These are phyloP conservation scores for Pseudevernia furfuracea DNA, from an alignment of 495 filamentous ascomycete species.

Conservation along the genomic window DNA sequence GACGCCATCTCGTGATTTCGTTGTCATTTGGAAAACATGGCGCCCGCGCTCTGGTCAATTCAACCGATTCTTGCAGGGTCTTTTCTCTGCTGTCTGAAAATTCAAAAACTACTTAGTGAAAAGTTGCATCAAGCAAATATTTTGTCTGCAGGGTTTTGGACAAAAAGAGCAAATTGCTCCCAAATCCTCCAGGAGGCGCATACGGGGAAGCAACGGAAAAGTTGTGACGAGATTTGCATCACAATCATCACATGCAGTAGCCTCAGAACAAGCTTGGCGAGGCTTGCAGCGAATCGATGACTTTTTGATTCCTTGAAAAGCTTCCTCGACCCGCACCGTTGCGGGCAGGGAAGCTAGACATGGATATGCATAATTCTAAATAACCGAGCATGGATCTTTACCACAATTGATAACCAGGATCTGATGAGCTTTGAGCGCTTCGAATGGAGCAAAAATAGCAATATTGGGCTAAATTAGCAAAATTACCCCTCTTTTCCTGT, in stretches of 20 bases:
- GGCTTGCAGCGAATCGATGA: slow-evolving; percentile 8
- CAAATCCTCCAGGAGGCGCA: neutral
- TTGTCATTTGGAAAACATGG: neutral
- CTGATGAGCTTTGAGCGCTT: slow-evolving; percentile 8
- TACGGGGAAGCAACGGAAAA: slow-evolving; percentile 12
- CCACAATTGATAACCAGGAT: neutral
- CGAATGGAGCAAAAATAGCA: slow-evolving; percentile 6
- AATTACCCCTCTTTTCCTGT: slow-evolving; percentile 17
- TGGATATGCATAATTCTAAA: neutral
- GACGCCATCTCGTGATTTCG: slow-evolving; percentile 9
- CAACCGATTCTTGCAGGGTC: neutral
- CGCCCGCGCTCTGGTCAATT: neutral
- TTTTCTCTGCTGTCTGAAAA: neutral
- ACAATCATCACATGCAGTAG: slow-evolving; percentile 17
- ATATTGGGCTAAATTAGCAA: no score
- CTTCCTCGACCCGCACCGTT: slow-evolving; percentile 5
- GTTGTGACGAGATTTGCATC: slow-evolving; percentile 11
- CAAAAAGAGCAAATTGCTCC: neutral
- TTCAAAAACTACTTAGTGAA: neutral
- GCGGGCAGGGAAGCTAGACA: neutral
- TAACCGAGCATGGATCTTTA: slow-evolving; percentile 12
- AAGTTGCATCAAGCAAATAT: neutral
- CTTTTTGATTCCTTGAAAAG: neutral
- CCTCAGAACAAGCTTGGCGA: neutral
- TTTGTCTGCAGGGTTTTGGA: neutral